Base-by-base conservation (phyloP, 148 eudicot species). In the Pharnaceum exiguum region DNA sequence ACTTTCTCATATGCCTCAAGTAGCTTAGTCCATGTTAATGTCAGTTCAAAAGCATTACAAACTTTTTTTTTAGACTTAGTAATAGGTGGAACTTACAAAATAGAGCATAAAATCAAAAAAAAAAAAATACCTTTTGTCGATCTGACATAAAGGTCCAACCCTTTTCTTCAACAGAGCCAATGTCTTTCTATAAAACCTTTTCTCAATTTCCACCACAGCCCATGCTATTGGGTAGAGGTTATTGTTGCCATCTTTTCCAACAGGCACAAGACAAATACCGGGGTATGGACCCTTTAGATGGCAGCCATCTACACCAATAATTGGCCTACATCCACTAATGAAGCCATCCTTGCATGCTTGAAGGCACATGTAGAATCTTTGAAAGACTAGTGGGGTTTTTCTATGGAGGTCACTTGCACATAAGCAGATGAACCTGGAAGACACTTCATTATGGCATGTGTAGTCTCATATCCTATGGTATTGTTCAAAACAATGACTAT, bases 231-330 rank as follows among this genome's bases (percentile, higher is more conserved):
- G n/a, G n/a, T 23, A 65, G 0, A 65, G n/a, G 13, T 56, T 48
- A 11, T 56, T 50, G 38, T 47, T 65, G 17, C 62, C 46, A 48
- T 66, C 57, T 10, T 46, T 35, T 0, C 46, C 55, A 0, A 57
- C 7, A 16, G 31, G 22, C 12, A 30, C 22, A 3, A 66, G 16
- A 8, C 27, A 3, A 0, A 24, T 10, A 10, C 57, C 57, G 16
- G n/a, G 37, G 22, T 28, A 38, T 12, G 29, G 21, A 1, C 46
- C 56, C 6, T 61, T 55, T 2, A 65, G 8, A 8, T 48, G 49
- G 16, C 42, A 66, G 0, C 70, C 70, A 57, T 66, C 63, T 1
- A 65, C 26, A 3, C 69, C 69, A 12, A 55, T 10, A 0, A 46
- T n/a, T 4, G 35, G 69, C 46, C 36, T 65, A 28, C 56, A 66